Evolutionary conservation across 495 filamentous ascomycete genomes (phyloP), one percentile per base, ranked within the genome.

Genomic region (Corynascus novoguineensis): DNA sequence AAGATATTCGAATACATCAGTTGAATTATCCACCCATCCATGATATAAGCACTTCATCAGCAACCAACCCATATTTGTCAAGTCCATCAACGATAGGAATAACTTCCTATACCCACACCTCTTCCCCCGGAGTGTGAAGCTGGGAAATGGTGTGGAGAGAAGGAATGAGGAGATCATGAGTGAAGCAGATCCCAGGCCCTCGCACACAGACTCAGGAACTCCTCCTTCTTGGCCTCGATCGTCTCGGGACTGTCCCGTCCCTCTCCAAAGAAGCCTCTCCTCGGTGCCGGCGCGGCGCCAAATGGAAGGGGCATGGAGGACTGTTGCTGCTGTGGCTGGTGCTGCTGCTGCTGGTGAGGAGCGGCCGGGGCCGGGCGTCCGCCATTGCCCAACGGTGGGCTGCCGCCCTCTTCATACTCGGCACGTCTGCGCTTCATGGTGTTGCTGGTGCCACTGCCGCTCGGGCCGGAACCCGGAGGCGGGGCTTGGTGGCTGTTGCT

Each of bases 111-210:
- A n/a, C n/a, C n/a, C n/a, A n/a, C n/a, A n/a, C n/a, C n/a, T n/a
- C n/a, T n/a, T n/a, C n/a, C n/a, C n/a, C n/a, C n/a, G n/a, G n/a
- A n/a, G n/a, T n/a, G n/a, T n/a, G n/a, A n/a, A n/a, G n/a, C n/a
- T n/a, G n/a, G n/a, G n/a, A n/a, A n/a, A n/a, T n/a, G n/a, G n/a
- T n/a, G n/a, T n/a, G n/a, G n/a, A n/a, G n/a, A 15, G 15, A 32
- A n/a, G n/a, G 56, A 27, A 28, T 6, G 14, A 28, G 22, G 22
- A 27, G n/a, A 50, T 85, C 76, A 98, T 48, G 91, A 96, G 76
- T 97, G 93, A 69, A 98, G 95, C 50, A 98, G 67, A 75, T 98
- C 93, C 93, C 93, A 98, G 24, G 92, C 92, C 64, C 89, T 78
- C 49, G 86, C 83, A 66, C 93, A 98, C 40, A 97, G 72, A 45